Evolutionary conservation across 495 filamentous ascomycete species (phyloP), one percentile per base, ranked within the genome.

Genomic region (Penicillium samsonianum): DNA sequence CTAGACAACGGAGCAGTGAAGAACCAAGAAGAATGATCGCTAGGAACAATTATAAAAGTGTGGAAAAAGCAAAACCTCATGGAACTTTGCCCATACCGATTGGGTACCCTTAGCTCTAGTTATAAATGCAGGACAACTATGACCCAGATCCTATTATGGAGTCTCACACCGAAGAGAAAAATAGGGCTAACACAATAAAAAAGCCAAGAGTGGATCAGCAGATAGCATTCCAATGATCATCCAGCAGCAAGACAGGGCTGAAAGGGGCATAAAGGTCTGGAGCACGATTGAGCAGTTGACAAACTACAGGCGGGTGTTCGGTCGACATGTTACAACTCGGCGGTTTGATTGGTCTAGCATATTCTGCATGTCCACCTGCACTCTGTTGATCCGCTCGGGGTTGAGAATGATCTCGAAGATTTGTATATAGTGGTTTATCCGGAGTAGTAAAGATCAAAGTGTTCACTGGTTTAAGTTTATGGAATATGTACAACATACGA

Each of bases 301-400:
- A 17, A 44, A 51, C 40, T 42, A 33, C 12, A 58, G 42, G 41
- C 20, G 35, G 11, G 20, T 23, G 5, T 37, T 38, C 26, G 35
- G n/a, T n/a, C 17, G 17, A 56, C 20, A n/a, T 43, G 54, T 33
- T 17, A 22, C 14, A 8, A 19, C 10, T 20, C 6, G 26, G 35
- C 23, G 5, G 1, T 43, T 50, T 62, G 54, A 64, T 64, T 64
- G 62, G 31, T 43, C 6, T 30, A n/a, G 6, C 9, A 9, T 17
- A 11, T 28, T 19, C 25, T 56, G 35, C 45, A 50, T 55, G 22
- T 42, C 45, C 45, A 30, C 26, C n/a, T 45, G 23, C n/a, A 40
- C 42, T 35, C 20, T 12, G 38, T 17, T 30, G 53, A 55, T 55
- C 52, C 4, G 8, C 41, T 55, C 22, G 20, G 17, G 22, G 17